These are phyloP conservation scores for Phytophthora crassamura DNA, from an alignment of 352 stramenopile genomes.

Conservation along the genomic window DNA sequence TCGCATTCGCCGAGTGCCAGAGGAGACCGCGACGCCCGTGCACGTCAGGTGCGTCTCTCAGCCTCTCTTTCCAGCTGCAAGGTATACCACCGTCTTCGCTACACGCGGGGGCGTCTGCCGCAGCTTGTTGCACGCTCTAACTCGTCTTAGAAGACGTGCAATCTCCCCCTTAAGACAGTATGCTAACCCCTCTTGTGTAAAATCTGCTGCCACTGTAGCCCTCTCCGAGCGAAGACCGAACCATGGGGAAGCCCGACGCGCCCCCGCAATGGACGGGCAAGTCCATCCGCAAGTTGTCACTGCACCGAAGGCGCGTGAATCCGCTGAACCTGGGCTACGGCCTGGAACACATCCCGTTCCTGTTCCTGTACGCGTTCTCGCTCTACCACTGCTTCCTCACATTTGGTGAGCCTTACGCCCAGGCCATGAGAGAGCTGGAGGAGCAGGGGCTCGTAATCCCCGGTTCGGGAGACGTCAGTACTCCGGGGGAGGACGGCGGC, in stretches of 20 bases:
- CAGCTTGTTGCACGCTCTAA: neutral
- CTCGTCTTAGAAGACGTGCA: slow-evolving; percentile 1
- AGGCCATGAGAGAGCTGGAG: slow-evolving; percentile 78
- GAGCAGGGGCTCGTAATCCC: slow-evolving; percentile 60
- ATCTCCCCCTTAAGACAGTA: slow-evolving; percentile 5
- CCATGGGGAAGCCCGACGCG: slow-evolving; percentile 46
- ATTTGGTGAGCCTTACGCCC: slow-evolving; percentile 70
- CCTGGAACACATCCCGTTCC: slow-evolving; percentile 74
- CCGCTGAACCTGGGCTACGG: slow-evolving; percentile 68
- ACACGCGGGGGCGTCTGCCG: neutral
- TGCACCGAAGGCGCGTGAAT: slow-evolving; percentile 67
- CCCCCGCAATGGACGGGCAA: slow-evolving; percentile 72
- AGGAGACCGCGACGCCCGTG: slow-evolving; percentile 1
- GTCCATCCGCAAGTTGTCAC: slow-evolving; percentile 71
- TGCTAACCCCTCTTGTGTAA: neutral
- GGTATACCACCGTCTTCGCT: neutral
- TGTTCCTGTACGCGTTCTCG: slow-evolving; percentile 74
- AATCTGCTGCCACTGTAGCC: neutral
- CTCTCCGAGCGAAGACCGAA: slow-evolving; percentile 14
- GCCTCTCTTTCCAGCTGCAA: neutral
- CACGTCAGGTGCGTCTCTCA: slow-evolving; percentile 19
- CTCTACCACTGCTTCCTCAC: slow-evolving; percentile 76
- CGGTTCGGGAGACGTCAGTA: slow-evolving; percentile 28
- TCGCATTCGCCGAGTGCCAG: slow-evolving; percentile 18
- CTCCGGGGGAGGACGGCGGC: slow-evolving; percentile 41